Evolutionary conservation across 2,329 filamentous ascomycete species (phyloP), one percentile per base, ranked within the genome.

Genomic region (Meredithiella fracta): DNA sequence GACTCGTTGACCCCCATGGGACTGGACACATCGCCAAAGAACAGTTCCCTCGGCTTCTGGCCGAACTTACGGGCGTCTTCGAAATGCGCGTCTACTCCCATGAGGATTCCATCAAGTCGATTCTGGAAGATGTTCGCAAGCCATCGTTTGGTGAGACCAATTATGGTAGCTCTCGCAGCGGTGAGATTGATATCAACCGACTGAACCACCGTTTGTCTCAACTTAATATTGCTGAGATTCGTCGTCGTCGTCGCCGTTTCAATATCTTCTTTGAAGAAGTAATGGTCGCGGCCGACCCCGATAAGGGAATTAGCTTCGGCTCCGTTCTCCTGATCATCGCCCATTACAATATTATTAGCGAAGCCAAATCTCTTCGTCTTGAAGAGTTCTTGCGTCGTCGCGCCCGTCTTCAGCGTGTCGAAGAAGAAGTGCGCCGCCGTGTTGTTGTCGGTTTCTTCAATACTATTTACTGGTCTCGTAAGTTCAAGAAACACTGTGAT

Each of bases 211-310:
- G 89, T 58, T 71, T 98, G 25, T 72, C 77, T 1, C 73, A 77
- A 55, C 83, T 98, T 44, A 89, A 95, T 34, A 73, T 90, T 0
- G 69, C 72, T 15, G 80, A 83, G 60, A 88, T 97, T 55, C 83
- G 84, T 58, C 75, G 80, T 62, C 78, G 88, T 59, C 78, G 92
- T 47, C 76, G 80, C 57, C 82, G 85, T 44, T 91, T 94, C 73
- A 95, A 95, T 63, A 77, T 85, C n/a, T 98, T 98, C 68, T 98
- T 88, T 64, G 90, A 97, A 68, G 94, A 98, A 70, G 86, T 97
- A 20, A 80, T 97, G 67, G 88, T 96, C 4, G 91, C 89, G 3
- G 88, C 90, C 3, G 90, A 98, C 67, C 85, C 84, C 1, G 87
- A 94, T 64, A 79, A 80, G 60, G 92, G 92, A 51, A 94, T 98